A percentile compares a stretch with the other conserved stretches of the same genome.
phyloP scores from a whole-genome alignment of 495 filamentous ascomycete species.

The Xylona heveae region DNA sequence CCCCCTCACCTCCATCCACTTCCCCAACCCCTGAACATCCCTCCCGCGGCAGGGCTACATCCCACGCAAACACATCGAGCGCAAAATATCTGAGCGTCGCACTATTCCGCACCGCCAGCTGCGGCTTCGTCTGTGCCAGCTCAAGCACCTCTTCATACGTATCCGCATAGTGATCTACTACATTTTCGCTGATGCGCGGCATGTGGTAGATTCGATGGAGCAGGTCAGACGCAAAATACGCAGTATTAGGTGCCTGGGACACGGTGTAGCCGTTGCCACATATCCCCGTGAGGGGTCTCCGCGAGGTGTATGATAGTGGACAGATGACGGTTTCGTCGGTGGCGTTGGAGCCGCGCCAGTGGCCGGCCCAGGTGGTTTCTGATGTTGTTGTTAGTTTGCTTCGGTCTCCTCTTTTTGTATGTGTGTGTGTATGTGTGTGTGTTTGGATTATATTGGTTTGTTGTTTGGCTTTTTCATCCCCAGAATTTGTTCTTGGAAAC shows the following conservation, averaged over 20 bases:
- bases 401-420: too few species aligned
- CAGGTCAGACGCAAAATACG: conserved; percentile 34
- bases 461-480: too few species aligned
- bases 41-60: conserved; percentile 27
- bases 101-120: conserved; percentile 24
- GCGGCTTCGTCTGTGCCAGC: conserved; percentile 18
- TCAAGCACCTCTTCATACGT: conserved; percentile 25
- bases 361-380: conserved; percentile 28
- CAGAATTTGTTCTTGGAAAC: too few species aligned
- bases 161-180: conserved; percentile 33
- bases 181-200: conserved; percentile 25
- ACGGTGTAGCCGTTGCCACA: conserved; percentile 32
- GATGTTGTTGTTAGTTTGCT: conserved; percentile 4
- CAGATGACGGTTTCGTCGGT: conserved; percentile 41
- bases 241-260: conserved; percentile 21
- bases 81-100: conserved; percentile 36
- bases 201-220: conserved; percentile 35
- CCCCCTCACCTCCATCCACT: neutral
- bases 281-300: conserved; percentile 26
- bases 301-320: conserved; percentile 25
- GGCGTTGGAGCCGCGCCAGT: conserved; percentile 35
- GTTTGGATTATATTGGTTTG: too few species aligned
- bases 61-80: conserved; percentile 30
- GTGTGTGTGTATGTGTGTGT: too few species aligned
- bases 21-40: conserved; percentile 23